Percentiles rank a stretch among this genome's conserved stretches.
phyloP scores from a whole-genome alignment of 352 stramenopile genomes.

The Phytophthora melonis region DNA sequence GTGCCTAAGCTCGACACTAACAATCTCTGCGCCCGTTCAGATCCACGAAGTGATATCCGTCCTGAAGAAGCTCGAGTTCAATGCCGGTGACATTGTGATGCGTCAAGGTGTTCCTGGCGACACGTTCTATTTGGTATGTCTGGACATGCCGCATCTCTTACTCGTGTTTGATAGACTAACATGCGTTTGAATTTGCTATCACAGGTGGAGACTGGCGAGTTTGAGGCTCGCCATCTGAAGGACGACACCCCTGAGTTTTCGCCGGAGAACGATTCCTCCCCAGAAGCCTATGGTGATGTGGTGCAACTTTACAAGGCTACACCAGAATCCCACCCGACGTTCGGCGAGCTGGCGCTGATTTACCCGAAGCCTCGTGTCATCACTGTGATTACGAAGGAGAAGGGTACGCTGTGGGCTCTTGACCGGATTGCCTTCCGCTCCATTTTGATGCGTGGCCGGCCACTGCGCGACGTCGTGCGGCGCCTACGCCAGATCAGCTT shows the following conservation, averaged over 20 bases:
- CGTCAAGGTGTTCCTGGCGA: conserved; percentile 92
- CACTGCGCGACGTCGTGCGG: conserved; percentile 81
- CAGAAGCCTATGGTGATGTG: conserved; percentile 67
- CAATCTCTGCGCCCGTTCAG: conserved; percentile 28
- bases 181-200: background rate
- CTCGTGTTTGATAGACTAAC: background rate
- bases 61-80: conserved; percentile 85
- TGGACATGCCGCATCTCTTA: background rate
- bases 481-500: conserved; percentile 85
- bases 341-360: conserved; percentile 90
- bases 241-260: conserved; percentile 37
- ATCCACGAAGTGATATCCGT: conserved; percentile 90
- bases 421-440: conserved; percentile 94
- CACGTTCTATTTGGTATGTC: conserved; percentile 93
- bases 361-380: conserved; percentile 86
- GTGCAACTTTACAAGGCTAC: conserved; percentile 80
- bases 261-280: conserved; percentile 22
- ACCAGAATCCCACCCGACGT: conserved; percentile 73
- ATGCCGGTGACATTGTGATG: conserved; percentile 91
- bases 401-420: conserved; percentile 90
- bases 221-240: conserved; percentile 76
- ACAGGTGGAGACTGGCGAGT: conserved; percentile 79
- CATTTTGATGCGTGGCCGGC: conserved; percentile 91
- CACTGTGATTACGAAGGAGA: conserved; percentile 71
- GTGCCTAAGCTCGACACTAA: background rate